Evolutionary conservation across 1,139 yeast genomes (phyloP).

Genomic region (Yamadazyma diospyri): DNA sequence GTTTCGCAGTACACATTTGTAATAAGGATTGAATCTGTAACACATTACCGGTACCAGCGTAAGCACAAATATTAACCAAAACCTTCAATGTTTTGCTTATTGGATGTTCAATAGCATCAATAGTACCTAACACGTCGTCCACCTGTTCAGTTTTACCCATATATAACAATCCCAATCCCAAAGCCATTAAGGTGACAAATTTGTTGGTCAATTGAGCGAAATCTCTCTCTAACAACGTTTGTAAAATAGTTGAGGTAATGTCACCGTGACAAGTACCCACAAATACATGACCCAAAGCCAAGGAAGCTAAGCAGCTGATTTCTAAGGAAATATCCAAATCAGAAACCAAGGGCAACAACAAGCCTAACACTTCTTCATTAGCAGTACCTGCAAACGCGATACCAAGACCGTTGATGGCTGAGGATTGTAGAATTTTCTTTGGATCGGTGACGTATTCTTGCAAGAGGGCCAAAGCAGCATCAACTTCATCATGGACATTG

Average conservation of each 20-base stretch:
- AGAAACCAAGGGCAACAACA: constrained; percentile 83
- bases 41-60: constrained; percentile 97
- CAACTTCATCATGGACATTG: constrained; percentile 94
- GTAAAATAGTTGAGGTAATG: constrained; percentile 84
- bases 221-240: constrained; percentile 84
- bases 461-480: constrained; percentile 81
- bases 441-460: constrained; percentile 69
- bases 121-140: constrained; percentile 91
- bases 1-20: constrained; percentile 77
- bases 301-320: constrained; percentile 79
- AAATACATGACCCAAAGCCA: constrained; percentile 89
- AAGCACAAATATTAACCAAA: constrained; percentile 88
- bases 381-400: constrained; percentile 94
- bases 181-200: constrained; percentile 86
- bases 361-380: constrained; percentile 75
- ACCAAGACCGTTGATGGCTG: constrained; percentile 90
- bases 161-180: constrained; percentile 88
- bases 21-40: constrained; percentile 88
- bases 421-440: constrained; percentile 56
- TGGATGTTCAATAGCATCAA: constrained; percentile 94
- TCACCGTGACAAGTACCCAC: constrained; percentile 97
- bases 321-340: constrained; percentile 75
- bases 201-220: constrained; percentile 73
- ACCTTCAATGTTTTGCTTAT: constrained; percentile 87
- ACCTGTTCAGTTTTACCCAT: constrained; percentile 95